Evolutionary conservation across 2,329 filamentous ascomycete genomes (phyloP).

Genomic region (Calonectria hongkongensis): DNA sequence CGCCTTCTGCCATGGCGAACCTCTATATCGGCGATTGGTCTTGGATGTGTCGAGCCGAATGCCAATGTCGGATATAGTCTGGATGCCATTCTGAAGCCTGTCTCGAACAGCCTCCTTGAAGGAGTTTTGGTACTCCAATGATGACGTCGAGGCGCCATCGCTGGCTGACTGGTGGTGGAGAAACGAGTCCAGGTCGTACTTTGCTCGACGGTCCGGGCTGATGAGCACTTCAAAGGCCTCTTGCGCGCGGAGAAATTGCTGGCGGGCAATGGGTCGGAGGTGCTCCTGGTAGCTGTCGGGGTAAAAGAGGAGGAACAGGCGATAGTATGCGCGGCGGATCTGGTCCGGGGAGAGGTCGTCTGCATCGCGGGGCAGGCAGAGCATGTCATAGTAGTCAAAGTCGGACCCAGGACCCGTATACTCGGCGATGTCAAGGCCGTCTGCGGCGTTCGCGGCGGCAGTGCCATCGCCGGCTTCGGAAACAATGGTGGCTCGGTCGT

Average conservation of each 20-base stretch:
- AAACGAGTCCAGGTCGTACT: constrained; percentile 62
- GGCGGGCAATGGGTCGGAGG: constrained; percentile 61
- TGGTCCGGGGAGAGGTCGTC: constrained; percentile 56
- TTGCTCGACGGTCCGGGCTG: constrained; percentile 63
- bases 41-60: constrained; percentile 60
- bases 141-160: constrained; percentile 48
- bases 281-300: constrained; percentile 64
- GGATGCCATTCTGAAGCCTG: constrained; percentile 49
- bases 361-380: constrained; percentile 63
- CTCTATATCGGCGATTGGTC: constrained; percentile 22
- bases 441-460: constrained; percentile 42
- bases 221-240: constrained; percentile 69
- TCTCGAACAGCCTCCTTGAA: constrained; percentile 49
- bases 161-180: constrained; percentile 41
- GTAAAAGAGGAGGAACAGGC: constrained; percentile 66
- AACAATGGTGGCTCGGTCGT: constrained; percentile 57
- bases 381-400: constrained; percentile 65
- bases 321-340: constrained; percentile 66
- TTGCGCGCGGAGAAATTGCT: constrained; percentile 64
- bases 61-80: constrained; percentile 61
- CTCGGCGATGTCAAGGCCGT: constrained; percentile 37
- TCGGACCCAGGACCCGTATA: constrained; percentile 24
- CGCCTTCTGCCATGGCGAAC: constrained; percentile 32
- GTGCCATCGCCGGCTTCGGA: constrained; percentile 50
- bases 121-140: constrained; percentile 43